phyloP scores from a whole-genome alignment of 306 rosid genomes.

The Castanospermum australe region DNA sequence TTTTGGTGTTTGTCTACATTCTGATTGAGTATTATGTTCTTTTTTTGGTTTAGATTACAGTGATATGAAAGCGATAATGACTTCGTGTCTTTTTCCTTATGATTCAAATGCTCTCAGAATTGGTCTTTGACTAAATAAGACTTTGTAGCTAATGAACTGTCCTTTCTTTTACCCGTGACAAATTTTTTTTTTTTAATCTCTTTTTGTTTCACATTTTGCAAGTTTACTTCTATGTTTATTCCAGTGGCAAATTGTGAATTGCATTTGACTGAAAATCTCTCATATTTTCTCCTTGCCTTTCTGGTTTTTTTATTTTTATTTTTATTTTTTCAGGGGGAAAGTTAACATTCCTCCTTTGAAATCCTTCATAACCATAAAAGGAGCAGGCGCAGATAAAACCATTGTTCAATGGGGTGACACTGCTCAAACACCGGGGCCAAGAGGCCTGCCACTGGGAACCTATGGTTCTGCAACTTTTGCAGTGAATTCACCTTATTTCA shows the following conservation, averaged over 20 bases:
- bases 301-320: neutral
- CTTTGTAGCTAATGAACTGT: slow-evolving; percentile 16
- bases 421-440: slow-evolving; percentile 72
- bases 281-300: neutral
- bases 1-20: slow-evolving; percentile 16
- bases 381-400: slow-evolving; percentile 92
- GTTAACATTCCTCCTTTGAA: slow-evolving; percentile 76
- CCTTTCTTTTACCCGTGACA: neutral
- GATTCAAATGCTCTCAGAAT: slow-evolving; percentile 13
- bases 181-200: neutral
- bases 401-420: slow-evolving; percentile 99
- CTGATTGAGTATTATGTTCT: neutral
- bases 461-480: slow-evolving; percentile 88
- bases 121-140: slow-evolving; percentile 21
- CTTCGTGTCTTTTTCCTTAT: slow-evolving; percentile 30
- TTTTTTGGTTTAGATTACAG: neutral
- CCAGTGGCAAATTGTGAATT: neutral
- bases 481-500: slow-evolving; percentile 84
- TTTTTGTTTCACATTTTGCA: neutral
- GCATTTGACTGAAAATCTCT: neutral
- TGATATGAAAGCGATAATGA: neutral
- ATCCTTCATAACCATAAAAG: slow-evolving; percentile 86
- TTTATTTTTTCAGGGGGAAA: slow-evolving; percentile 65
- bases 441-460: slow-evolving; percentile 75
- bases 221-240: neutral